A percentile compares a stretch with the other conserved stretches of the same genome.
Conservation (phyloP, 169 alveolate species). For the Plasmodium chabaudi region DNA sequence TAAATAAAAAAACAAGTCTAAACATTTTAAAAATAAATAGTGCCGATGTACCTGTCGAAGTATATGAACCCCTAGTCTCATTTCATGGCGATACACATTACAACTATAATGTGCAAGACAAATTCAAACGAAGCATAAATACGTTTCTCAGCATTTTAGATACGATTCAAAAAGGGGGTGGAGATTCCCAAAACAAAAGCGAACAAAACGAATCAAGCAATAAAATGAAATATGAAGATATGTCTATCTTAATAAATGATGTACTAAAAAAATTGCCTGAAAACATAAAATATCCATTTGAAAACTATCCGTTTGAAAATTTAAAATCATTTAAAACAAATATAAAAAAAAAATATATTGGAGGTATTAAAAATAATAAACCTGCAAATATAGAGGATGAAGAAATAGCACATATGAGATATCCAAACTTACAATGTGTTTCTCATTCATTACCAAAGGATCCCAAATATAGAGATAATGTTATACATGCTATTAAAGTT, state of each 20-base stretch:
- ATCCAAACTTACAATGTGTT: conserved; percentile 85
- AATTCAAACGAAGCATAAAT: conserved; percentile 1
- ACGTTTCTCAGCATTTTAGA: conserved; percentile 4
- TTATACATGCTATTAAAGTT: conserved; percentile 82
- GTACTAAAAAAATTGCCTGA: conserved; percentile 48
- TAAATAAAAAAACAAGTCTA: conserved; percentile 21
- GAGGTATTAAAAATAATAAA: conserved; percentile 68
- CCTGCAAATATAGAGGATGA: conserved; percentile 61
- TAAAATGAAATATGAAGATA: neutral
- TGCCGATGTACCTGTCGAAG: conserved; percentile 81
- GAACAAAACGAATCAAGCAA: neutral
- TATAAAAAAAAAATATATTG: conserved; percentile 39
- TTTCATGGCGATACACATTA: conserved; percentile 78
- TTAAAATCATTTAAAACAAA: conserved; percentile 50
- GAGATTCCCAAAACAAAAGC: neutral
- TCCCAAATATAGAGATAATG: conserved; percentile 82
- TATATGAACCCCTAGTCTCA: conserved; percentile 82
- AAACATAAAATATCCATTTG: conserved; percentile 10
- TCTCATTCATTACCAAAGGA: conserved; percentile 87
- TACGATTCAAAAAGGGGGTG: neutral
- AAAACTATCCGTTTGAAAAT: conserved; percentile 65
- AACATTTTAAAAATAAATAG: conserved; percentile 59
- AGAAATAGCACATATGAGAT: conserved; percentile 42
- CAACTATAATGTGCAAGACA: conserved; percentile 24
- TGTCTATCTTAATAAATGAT: conserved; percentile 2